Percentiles rank a stretch among this genome's conserved stretches.
These are phyloP conservation scores for Fusarium nelsonii DNA, from an alignment of 2,329 filamentous ascomycete species.

Conservation along the genomic window DNA sequence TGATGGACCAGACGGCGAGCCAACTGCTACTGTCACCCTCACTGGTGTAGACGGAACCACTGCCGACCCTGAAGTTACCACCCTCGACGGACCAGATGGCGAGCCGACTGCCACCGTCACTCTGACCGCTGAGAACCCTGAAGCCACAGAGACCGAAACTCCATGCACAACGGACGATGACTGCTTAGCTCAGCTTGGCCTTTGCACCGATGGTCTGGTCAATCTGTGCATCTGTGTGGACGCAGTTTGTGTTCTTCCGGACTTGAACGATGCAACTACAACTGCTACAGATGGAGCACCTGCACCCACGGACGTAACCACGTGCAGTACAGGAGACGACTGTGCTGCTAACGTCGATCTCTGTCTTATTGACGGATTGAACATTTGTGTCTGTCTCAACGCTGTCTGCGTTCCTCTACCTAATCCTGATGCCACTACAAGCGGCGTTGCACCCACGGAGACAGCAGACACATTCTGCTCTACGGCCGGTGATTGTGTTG, in stretches of 20 bases:
- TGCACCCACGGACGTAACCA: not conserved
- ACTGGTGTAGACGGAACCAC: not conserved
- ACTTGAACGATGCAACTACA: not conserved
- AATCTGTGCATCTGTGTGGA: slow-evolving; percentile 15
- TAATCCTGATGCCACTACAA: not conserved
- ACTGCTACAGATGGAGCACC: not conserved
- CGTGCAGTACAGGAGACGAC: not conserved
- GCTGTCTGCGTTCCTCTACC: not conserved
- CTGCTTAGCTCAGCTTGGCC: slow-evolving; percentile 1
- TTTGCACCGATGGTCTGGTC: slow-evolving; percentile 7
- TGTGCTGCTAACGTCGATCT: not conserved
- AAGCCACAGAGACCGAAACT: not conserved
- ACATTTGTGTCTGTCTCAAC: not conserved
- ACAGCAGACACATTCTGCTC: not conserved
- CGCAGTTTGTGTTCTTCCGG: slow-evolving; percentile 5
- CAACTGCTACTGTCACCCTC: not conserved
- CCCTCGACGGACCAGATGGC: not conserved
- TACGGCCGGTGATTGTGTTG: not conserved
- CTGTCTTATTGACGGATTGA: not conserved
- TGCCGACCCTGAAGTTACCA: not conserved
- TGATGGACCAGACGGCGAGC: not conserved
- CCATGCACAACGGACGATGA: not conserved
- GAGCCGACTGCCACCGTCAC: not conserved
- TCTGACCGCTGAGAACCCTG: not conserved
- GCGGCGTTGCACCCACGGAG: not conserved